Evolutionary conservation across 2,329 filamentous ascomycete genomes (phyloP).

Genomic region (Phyllosticta ampelicida): DNA sequence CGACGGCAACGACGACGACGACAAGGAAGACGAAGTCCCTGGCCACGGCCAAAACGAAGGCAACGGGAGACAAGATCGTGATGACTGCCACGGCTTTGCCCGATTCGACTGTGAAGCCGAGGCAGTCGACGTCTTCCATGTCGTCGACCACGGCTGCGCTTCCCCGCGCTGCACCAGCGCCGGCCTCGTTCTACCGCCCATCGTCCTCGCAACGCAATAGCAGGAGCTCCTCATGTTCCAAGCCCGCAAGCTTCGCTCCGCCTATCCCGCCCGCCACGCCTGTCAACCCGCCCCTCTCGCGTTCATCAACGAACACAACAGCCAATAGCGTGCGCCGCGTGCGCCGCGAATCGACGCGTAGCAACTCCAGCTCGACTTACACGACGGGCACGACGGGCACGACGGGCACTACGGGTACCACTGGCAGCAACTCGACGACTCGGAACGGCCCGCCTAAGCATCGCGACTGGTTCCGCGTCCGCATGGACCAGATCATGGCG

Average conservation of each 20-base stretch:
- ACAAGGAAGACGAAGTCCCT: neutral
- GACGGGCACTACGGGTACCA: neutral
- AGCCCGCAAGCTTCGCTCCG: neutral
- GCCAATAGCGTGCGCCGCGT: neutral
- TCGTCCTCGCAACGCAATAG: neutral
- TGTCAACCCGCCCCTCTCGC: neutral
- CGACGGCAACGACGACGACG: too few relatives aligned
- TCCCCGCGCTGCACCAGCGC: neutral
- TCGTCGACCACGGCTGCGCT: neutral
- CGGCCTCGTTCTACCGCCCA: neutral
- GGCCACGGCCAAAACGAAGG: neutral
- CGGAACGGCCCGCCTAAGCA: neutral
- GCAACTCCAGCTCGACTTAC: neutral
- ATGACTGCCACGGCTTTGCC: neutral
- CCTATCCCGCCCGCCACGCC: neutral
- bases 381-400: neutral
- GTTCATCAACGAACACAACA: too few relatives aligned
- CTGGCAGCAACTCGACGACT: neutral
- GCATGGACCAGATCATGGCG: conserved; percentile 1
- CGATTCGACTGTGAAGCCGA: neutral
- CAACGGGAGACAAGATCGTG: neutral
- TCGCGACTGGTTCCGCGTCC: conserved; percentile 10
- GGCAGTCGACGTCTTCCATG: neutral
- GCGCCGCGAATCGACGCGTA: neutral
- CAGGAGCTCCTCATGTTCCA: neutral